These are phyloP conservation scores for Lunularia cruciata DNA, from an alignment of 225 moss, liverwort and hornwort species.

Conservation along the genomic window DNA sequence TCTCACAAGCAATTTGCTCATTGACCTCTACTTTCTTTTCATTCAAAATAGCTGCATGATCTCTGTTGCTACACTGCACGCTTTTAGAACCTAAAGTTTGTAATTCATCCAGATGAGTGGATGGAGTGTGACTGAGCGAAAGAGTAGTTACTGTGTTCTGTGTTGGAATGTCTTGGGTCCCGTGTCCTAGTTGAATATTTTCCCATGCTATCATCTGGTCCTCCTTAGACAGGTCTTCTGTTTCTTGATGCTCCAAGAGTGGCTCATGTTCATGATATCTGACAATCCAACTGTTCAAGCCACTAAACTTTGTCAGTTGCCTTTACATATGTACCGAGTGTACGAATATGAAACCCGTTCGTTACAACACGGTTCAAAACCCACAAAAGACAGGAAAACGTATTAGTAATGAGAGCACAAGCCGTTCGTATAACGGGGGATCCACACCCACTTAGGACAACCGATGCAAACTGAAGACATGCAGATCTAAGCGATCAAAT, in stretches of 20 bases:
- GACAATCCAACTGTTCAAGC: constrained; percentile 67
- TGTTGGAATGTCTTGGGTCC: background rate
- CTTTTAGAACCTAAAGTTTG: constrained; percentile 4
- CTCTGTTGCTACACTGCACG: constrained; percentile 10
- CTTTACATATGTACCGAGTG: background rate
- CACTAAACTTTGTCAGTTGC: background rate
- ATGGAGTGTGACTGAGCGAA: background rate
- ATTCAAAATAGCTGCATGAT: constrained; percentile 27
- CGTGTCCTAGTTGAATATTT: constrained; percentile 35
- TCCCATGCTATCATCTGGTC: constrained; percentile 80
- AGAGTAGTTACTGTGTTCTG: constrained; percentile 6
- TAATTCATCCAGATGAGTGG: background rate
- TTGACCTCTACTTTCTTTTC: background rate
- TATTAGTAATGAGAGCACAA: too few species aligned
- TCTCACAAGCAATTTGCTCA: background rate
- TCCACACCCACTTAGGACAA: too few species aligned
- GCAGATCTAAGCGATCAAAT: too few species aligned
- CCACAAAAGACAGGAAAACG: too few species aligned
- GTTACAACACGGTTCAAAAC: too few species aligned
- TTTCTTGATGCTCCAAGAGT: constrained; percentile 79
- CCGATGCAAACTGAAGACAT: too few species aligned
- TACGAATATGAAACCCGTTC: background rate
- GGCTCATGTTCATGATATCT: constrained; percentile 96
- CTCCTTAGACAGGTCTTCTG: constrained; percentile 81
- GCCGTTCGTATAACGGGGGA: too few species aligned